phyloP scores from a whole-genome alignment of 306 rosid species.

The Quercus aquifolioides region DNA sequence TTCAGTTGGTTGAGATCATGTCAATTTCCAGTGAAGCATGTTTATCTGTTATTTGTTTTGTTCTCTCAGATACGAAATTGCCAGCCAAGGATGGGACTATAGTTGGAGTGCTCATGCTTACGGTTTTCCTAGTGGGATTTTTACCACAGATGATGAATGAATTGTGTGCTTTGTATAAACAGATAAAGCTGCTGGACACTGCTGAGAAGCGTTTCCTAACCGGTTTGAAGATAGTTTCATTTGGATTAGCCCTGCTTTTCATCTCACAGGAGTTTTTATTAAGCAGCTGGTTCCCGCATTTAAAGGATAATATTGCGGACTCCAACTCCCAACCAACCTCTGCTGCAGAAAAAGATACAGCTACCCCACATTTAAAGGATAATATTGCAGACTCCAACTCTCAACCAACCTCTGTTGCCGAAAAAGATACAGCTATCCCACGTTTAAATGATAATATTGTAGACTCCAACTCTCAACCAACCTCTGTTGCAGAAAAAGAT shows the following conservation, averaged over 20 bases:
- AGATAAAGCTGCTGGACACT: conserved; percentile 58
- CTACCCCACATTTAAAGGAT: too few relatives aligned
- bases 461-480: too few relatives aligned
- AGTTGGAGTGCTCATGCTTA: conserved; percentile 54
- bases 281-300: conserved; percentile 26
- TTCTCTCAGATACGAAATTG: conserved; percentile 43
- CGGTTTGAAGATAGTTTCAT: conserved; percentile 61
- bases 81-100: conserved; percentile 34
- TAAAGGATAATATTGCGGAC: too few relatives aligned
- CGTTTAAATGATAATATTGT: too few relatives aligned
- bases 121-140: conserved; percentile 58
- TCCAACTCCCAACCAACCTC: too few relatives aligned
- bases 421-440: too few relatives aligned
- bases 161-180: conserved; percentile 68
- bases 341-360: too few relatives aligned
- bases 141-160: conserved; percentile 53
- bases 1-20: conserved; percentile 77
- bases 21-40: conserved; percentile 53
- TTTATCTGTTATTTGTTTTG: conserved; percentile 41
- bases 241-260: conserved; percentile 58
- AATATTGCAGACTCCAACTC: too few relatives aligned
- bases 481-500: too few relatives aligned
- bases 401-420: too few relatives aligned
- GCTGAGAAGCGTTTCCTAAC: conserved; percentile 43
- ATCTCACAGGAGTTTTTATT: conserved; percentile 60